A percentile compares a stretch with the other conserved stretches of the same genome.
Conservation (phyloP, 495 filamentous ascomycete genomes). For the Aspergillus wentii region DNA sequence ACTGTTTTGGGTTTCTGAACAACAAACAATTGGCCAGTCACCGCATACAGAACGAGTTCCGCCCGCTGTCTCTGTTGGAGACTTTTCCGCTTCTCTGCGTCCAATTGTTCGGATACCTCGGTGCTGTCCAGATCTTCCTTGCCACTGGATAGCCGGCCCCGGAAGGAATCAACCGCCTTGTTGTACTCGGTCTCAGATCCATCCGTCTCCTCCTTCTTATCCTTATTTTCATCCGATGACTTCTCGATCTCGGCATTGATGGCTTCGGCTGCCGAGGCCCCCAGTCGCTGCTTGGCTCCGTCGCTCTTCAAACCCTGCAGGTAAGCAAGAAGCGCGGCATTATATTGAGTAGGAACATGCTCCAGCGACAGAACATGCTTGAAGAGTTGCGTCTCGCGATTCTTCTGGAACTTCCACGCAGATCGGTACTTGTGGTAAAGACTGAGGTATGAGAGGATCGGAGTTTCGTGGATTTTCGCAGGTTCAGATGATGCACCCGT, state of each 20-base stretch:
- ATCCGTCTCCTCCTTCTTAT: conserved; percentile 28
- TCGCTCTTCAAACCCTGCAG: conserved; percentile 66
- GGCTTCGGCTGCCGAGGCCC: conserved; percentile 55
- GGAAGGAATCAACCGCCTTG: conserved; percentile 45
- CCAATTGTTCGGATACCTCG: conserved; percentile 29
- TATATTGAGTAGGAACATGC: conserved; percentile 59
- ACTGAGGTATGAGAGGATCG: conserved; percentile 67
- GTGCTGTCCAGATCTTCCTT: conserved; percentile 28
- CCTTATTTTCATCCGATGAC: conserved; percentile 12
- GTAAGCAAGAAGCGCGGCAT: conserved; percentile 61
- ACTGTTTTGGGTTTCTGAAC: conserved; percentile 22
- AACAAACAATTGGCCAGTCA: conserved; percentile 30
- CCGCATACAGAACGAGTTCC: conserved; percentile 40
- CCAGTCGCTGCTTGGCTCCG: conserved; percentile 52
- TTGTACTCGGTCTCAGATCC: conserved; percentile 44
- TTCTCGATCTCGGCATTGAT: conserved; percentile 39
- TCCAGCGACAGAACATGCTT: conserved; percentile 71
- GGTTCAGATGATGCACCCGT: not conserved
- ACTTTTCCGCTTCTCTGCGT: conserved; percentile 33
- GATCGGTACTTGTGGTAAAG: conserved; percentile 61
- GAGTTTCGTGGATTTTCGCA: conserved; percentile 35
- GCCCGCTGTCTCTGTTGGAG: conserved; percentile 40
- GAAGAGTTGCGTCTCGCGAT: conserved; percentile 73
- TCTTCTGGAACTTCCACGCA: conserved; percentile 92
- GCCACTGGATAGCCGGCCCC: conserved; percentile 21